These are phyloP conservation scores for Colletotrichum eleusines DNA, from an alignment of 2,329 filamentous ascomycete species.

Conservation along the genomic window DNA sequence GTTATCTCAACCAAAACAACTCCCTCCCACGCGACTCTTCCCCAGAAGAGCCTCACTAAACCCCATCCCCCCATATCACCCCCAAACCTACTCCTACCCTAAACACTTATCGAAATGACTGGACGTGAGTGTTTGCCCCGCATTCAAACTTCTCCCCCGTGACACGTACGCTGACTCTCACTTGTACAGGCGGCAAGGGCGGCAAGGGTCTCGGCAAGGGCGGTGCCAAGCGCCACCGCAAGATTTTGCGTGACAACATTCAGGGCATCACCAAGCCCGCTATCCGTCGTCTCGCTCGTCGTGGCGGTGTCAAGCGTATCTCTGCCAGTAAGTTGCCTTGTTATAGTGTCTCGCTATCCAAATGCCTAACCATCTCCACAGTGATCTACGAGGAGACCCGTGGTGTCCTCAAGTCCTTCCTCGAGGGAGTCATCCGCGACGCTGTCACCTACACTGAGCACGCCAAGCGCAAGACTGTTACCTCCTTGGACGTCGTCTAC, in stretches of 20 bases:
- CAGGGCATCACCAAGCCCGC: constrained; percentile 99
- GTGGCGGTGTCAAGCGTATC: constrained; percentile 99
- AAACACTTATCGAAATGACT: constrained; percentile 70
- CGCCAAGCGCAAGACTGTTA: constrained; percentile 86
- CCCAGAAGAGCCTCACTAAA: constrained; percentile 8
- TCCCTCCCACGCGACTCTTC: constrained; percentile 2
- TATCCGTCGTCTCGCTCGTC: constrained; percentile 97
- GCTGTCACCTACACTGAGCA: constrained; percentile 84
- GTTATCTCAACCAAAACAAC: constrained; percentile 21
- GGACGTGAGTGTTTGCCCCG: constrained; percentile 70
- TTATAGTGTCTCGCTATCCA: too few species aligned
- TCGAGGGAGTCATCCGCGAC: constrained; percentile 81
- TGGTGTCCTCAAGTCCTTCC: constrained; percentile 82
- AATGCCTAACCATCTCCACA: constrained; percentile 46
- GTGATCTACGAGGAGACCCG: constrained; percentile 86
- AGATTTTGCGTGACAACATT: constrained; percentile 99
- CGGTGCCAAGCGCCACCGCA: constrained; percentile 97
- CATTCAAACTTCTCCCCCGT: constrained; percentile 1
- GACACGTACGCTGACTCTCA: constrained; percentile 16
- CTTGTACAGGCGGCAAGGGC: constrained; percentile 82
- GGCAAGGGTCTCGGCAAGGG: constrained; percentile 99
- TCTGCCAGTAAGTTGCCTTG: constrained; percentile 79
- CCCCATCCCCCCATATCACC: neutral
- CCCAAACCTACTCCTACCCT: neutral
- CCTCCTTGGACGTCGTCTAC: constrained; percentile 76